phyloP scores from a whole-genome alignment of 2,329 filamentous ascomycete genomes.

The Phialemonium atrogriseum region DNA sequence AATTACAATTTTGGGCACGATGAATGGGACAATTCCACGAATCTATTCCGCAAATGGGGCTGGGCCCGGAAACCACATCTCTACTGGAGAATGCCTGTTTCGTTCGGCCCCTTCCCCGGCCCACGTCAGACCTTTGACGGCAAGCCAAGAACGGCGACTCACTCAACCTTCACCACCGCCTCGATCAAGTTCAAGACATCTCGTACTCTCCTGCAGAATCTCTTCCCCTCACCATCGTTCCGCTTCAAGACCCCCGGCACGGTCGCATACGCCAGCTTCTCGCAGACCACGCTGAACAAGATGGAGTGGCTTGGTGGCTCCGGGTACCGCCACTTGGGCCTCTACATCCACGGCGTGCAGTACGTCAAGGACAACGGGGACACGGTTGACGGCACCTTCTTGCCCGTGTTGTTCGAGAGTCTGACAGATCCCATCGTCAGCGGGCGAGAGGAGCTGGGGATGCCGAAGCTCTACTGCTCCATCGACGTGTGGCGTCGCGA shows the following conservation, averaged over 20 bases:
- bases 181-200: conserved; percentile 42
- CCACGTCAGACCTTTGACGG: conserved; percentile 27
- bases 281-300: conserved; percentile 32
- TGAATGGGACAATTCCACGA: conserved; percentile 45
- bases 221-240: conserved; percentile 33
- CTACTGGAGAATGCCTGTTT: conserved; percentile 36
- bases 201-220: conserved; percentile 36
- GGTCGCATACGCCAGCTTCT: conserved; percentile 33
- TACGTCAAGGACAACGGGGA: conserved; percentile 43
- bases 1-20: conserved; percentile 51
- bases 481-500: conserved; percentile 30
- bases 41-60: conserved; percentile 40
- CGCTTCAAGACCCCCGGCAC: conserved; percentile 34
- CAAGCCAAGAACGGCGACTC: conserved; percentile 18
- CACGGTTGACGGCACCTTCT: conserved; percentile 40
- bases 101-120: conserved; percentile 37
- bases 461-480: conserved; percentile 48
- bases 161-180: conserved; percentile 30
- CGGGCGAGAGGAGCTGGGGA: conserved; percentile 52
- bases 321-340: conserved; percentile 49
- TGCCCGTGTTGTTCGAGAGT: conserved; percentile 51
- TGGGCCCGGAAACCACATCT: conserved; percentile 26
- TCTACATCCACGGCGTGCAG: conserved; percentile 56
- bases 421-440: conserved; percentile 51
- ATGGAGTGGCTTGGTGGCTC: conserved; percentile 54